phyloP scores from a whole-genome alignment of 2,329 filamentous ascomycete species.

The Ophiocordyceps australis region DNA sequence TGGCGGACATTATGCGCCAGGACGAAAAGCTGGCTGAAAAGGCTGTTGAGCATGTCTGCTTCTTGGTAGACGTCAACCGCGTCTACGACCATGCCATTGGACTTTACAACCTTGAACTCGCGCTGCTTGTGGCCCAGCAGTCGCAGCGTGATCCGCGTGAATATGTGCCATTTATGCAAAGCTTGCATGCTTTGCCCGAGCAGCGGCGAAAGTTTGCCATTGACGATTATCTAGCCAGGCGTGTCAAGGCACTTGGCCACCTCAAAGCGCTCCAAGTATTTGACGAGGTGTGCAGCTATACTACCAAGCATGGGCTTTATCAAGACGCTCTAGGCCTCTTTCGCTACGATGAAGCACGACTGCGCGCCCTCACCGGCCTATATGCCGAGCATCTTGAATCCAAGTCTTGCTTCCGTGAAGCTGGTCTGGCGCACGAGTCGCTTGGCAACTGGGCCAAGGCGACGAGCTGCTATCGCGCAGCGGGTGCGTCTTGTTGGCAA shows the following conservation, averaged over 20 bases:
- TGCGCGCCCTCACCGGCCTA: conserved; percentile 51
- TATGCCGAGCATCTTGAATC: conserved; percentile 66
- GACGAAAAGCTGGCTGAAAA: conserved; percentile 60
- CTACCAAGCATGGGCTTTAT: conserved; percentile 65
- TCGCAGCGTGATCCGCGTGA: conserved; percentile 91
- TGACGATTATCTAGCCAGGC: conserved; percentile 69
- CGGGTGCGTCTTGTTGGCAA: conserved; percentile 64
- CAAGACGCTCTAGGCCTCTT: conserved; percentile 61
- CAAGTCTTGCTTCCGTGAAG: conserved; percentile 64
- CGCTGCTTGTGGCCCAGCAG: conserved; percentile 82
- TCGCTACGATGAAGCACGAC: conserved; percentile 56
- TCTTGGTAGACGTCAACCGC: conserved; percentile 81
- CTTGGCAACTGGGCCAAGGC: conserved; percentile 57
- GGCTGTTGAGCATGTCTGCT: conserved; percentile 93
- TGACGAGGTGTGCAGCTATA: conserved; percentile 62
- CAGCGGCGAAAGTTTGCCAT: conserved; percentile 65
- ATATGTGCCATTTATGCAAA: conserved; percentile 87
- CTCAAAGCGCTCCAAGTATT: conserved; percentile 59
- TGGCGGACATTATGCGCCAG: conserved; percentile 54
- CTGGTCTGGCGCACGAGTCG: conserved; percentile 80
- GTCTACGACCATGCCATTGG: conserved; percentile 84
- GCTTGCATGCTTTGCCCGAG: conserved; percentile 55
- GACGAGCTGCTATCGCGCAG: conserved; percentile 66
- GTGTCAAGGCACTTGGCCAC: conserved; percentile 59
- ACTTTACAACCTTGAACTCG: conserved; percentile 79